Evolutionary conservation across 208 protist species (phyloP).

Genomic region (Leishmania tropica): DNA sequence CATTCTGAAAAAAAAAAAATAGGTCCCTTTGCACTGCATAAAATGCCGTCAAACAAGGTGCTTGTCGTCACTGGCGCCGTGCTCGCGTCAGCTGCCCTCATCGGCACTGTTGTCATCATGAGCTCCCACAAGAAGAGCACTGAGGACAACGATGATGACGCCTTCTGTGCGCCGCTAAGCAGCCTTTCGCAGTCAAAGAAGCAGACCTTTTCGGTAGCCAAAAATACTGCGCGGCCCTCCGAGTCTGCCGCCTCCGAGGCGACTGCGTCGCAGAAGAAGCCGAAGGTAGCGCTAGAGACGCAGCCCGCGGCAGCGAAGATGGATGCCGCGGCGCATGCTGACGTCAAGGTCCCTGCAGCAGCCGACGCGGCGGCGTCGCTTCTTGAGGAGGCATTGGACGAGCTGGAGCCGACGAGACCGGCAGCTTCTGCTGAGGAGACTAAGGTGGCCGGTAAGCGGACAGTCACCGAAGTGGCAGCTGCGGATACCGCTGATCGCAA

Average conservation of each 20-base stretch:
- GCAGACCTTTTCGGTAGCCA: neutral
- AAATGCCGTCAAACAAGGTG: slow-evolving; percentile 30
- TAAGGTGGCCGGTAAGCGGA: neutral
- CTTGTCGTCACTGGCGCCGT: slow-evolving; percentile 19
- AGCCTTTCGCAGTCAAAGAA: slow-evolving; percentile 15
- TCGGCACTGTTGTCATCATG: slow-evolving; percentile 19
- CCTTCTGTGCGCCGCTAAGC: slow-evolving; percentile 23
- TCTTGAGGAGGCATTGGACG: slow-evolving; percentile 33
- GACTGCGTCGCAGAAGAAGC: neutral
- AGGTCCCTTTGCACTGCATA: neutral
- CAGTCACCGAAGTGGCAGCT: neutral
- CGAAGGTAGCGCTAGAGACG: neutral
- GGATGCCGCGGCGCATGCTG: neutral
- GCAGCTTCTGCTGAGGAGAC: neutral
- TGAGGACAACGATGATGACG: slow-evolving; percentile 32
- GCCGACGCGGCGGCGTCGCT: slow-evolving; percentile 15
- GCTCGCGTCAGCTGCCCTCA: slow-evolving; percentile 25
- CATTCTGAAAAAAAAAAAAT: neutral
- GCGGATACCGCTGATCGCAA: slow-evolving; percentile 17
- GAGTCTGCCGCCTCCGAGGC: neutral
- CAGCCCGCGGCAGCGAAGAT: neutral
- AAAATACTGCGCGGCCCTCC: neutral
- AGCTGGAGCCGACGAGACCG: slow-evolving; percentile 16
- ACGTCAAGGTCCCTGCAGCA: neutral
- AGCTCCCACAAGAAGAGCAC: slow-evolving; percentile 12